phyloP scores from a whole-genome alignment of 2,329 filamentous ascomycete species.

The Chaetomium strumarium region DNA sequence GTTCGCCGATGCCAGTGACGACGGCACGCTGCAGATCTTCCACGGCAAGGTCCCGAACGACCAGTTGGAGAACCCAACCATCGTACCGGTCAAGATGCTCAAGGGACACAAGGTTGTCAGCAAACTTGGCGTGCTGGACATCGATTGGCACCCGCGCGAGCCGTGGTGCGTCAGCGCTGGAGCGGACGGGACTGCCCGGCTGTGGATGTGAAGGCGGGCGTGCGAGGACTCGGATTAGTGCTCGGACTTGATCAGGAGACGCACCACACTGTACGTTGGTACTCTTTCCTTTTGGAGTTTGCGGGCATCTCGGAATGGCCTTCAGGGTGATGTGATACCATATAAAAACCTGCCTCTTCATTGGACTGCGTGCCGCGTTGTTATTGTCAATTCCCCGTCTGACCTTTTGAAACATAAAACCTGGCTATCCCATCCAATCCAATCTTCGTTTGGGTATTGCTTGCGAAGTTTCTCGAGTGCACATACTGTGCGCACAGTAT shows the following conservation, averaged over 20 bases:
- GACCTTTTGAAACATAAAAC: no score
- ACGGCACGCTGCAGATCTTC: constrained; percentile 92
- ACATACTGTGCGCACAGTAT: no score
- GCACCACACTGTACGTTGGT: constrained; percentile 10
- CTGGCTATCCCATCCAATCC: no score
- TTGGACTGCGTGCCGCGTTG: neutral
- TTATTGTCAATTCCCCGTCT: neutral
- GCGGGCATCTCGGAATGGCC: neutral
- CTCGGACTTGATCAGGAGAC: neutral
- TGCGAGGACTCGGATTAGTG: constrained; percentile 1
- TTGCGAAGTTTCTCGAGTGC: no score
- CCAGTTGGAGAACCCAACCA: constrained; percentile 91
- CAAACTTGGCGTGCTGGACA: constrained; percentile 82
- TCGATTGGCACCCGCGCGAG: constrained; percentile 93
- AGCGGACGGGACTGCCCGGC: constrained; percentile 82
- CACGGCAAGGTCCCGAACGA: constrained; percentile 94
- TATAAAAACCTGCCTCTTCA: neutral
- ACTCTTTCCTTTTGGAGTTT: neutral
- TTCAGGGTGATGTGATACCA: constrained; percentile 3
- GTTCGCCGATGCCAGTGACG: constrained; percentile 92
- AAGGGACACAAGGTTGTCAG: constrained; percentile 82
- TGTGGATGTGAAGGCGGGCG: constrained; percentile 44
- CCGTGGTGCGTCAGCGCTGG: constrained; percentile 94
- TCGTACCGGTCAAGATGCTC: constrained; percentile 92
- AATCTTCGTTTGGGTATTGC: no score